Evolutionary conservation across 2,329 filamentous ascomycete genomes (phyloP).

Genomic region (Thelonectria discophora): DNA sequence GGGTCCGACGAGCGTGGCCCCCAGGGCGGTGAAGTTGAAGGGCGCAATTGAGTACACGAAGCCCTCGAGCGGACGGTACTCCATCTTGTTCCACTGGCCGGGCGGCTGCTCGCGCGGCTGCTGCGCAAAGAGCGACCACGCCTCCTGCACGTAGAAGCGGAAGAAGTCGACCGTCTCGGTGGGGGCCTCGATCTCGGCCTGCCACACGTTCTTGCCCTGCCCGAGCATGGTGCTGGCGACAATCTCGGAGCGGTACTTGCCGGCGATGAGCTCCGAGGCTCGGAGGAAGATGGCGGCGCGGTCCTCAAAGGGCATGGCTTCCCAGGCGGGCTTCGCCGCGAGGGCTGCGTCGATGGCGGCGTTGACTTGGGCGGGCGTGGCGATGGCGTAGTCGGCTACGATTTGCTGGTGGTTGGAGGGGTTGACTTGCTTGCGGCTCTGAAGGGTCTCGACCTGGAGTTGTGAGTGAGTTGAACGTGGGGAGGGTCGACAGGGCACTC

Average conservation of each 20-base stretch:
- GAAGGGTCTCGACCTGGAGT: constrained; percentile 12
- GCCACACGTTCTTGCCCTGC: constrained; percentile 36
- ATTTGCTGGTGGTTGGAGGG: constrained; percentile 29
- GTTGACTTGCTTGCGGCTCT: constrained; percentile 30
- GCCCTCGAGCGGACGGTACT: constrained; percentile 52
- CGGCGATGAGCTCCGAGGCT: constrained; percentile 30
- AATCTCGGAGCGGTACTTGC: constrained; percentile 34
- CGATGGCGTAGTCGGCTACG: constrained; percentile 31
- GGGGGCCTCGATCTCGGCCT: constrained; percentile 33
- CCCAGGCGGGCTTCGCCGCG: constrained; percentile 30
- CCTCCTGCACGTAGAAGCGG: constrained; percentile 36
- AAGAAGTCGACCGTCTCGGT: constrained; percentile 48
- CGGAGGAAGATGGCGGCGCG: constrained; percentile 32
- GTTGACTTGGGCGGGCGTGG: constrained; percentile 32
- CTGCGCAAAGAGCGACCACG: constrained; percentile 30
- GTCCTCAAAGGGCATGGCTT: constrained; percentile 30
- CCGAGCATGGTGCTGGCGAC: constrained; percentile 34
- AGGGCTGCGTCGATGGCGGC: constrained; percentile 33
- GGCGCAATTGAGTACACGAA: constrained; percentile 54
- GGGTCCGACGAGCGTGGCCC: constrained; percentile 47
- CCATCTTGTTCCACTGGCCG: constrained; percentile 38
- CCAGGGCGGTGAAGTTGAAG: constrained; percentile 55
- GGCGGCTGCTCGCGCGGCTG: constrained; percentile 22
- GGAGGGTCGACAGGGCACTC: fast-evolving
- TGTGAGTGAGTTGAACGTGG: not conserved